Conservation (phyloP, 2,329 filamentous ascomycete species). For the Gaeumannomyces sp. region DNA sequence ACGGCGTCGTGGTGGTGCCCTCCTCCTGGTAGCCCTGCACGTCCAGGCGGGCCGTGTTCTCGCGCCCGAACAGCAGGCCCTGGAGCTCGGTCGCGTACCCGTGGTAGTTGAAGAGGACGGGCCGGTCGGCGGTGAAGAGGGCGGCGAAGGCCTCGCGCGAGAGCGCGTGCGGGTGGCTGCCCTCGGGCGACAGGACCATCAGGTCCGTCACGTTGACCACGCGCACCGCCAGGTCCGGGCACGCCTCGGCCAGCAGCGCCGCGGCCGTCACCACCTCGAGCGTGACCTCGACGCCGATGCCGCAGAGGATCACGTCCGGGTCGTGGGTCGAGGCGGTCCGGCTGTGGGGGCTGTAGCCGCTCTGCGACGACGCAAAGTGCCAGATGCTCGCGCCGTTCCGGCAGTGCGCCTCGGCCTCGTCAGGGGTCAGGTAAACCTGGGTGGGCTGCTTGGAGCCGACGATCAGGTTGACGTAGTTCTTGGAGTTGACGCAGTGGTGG, state of each 20-base stretch:
- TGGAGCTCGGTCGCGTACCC: slow-evolving; percentile 56
- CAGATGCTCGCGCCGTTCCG: slow-evolving; percentile 53
- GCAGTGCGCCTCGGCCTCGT: slow-evolving; percentile 57
- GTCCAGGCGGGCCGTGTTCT: slow-evolving; percentile 42
- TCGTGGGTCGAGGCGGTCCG: slow-evolving; percentile 23
- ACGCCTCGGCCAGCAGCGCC: slow-evolving; percentile 41
- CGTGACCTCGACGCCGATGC: slow-evolving; percentile 59
- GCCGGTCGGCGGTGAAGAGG: slow-evolving; percentile 50
- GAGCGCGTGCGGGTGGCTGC: slow-evolving; percentile 53
- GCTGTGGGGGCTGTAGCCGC: background rate
- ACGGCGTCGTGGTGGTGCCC: slow-evolving; percentile 60
- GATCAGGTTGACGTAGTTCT: slow-evolving; percentile 61
- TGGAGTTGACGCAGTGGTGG: slow-evolving; percentile 54
- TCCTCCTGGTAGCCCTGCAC: slow-evolving; percentile 59
- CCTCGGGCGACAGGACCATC: slow-evolving; percentile 53
- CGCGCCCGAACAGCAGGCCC: slow-evolving; percentile 54
- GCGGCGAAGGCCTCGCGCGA: slow-evolving; percentile 43
- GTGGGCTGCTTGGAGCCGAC: slow-evolving; percentile 63
- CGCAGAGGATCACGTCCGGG: slow-evolving; percentile 58
- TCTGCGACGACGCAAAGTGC: slow-evolving; percentile 54
- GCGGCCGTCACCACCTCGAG: slow-evolving; percentile 60
- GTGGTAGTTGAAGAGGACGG: slow-evolving; percentile 62
- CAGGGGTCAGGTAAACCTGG: slow-evolving; percentile 49
- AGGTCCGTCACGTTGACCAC: slow-evolving; percentile 62
- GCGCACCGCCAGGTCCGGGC: slow-evolving; percentile 49